Evolutionary conservation across 2,329 filamentous ascomycete species (phyloP), one percentile per base, ranked within the genome.

Genomic region (Cercospora beticola): DNA sequence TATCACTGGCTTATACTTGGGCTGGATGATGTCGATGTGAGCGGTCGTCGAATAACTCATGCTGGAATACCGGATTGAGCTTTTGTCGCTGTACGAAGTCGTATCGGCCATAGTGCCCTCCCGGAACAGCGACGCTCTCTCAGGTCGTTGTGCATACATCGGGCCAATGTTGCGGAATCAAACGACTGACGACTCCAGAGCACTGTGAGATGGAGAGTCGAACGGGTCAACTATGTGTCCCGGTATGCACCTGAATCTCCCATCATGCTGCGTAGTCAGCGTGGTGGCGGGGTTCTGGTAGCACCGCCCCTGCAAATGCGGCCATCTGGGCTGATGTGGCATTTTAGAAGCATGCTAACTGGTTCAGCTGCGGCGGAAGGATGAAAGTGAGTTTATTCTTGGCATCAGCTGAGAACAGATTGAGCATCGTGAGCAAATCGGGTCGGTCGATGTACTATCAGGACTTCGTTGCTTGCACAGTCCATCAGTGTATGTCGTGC

Each of bases 1-100:
- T 10, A 72, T 68, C 12, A 49, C 61, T 3, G 71, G 71, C 60
- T 72, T 72, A 56, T 70, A 72, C 43, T 69, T 68, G 64, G 56
- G 67, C 46, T 36, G 49, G 30, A 23, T 54, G 16, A 16, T 54
- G 10, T 58, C 30, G 26, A n/a, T 9, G 14, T 58, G 26, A 33
- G 26, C 23, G 16, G 54, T 30, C 21, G 26, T 58, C 23, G 26
- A 30, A 14, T 30, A 31, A 8, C 54, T 58, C 26, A 58, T 21
- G 30, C 30, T 33, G 30, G 54, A 58, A 33, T 33, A 30, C 26
- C 54, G 16, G 30, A 30, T 28, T 2, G 54, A 58, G n/a, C 23
- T 28, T 4, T 33, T 58, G 54, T 52, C 46, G 46, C 46, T 52
- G 18, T 52, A 23, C 12, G 46, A 52, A 23, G 21, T 52, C 9